A percentile compares a stretch with the other conserved stretches of the same genome.
Evolutionary conservation across 345 rosid genomes (phyloP).

Genomic region (Eucalyptus cloeziana): DNA sequence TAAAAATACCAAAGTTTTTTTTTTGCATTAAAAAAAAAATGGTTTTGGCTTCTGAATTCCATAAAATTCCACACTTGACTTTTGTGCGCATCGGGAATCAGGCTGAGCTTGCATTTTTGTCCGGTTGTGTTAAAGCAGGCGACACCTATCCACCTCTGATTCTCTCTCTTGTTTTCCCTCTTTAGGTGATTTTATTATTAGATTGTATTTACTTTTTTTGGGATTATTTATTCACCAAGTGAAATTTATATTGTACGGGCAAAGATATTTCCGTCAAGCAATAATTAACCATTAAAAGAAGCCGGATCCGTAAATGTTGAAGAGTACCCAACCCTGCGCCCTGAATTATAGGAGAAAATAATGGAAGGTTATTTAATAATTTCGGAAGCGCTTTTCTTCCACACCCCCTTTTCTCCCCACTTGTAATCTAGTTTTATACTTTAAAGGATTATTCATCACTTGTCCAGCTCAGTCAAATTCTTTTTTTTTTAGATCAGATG

Average conservation of each 20-base stretch:
- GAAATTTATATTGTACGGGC: neutral
- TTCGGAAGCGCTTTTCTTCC: neutral
- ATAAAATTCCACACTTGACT: neutral
- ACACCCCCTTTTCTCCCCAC: too few species aligned
- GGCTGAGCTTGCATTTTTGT: neutral
- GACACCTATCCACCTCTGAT: fast-evolving
- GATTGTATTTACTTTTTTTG: neutral
- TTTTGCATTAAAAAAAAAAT: too few species aligned
- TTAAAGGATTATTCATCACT: too few species aligned
- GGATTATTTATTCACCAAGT: neutral
- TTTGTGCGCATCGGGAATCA: neutral
- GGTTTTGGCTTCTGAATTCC: neutral
- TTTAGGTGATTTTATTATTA: neutral
- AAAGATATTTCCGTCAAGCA: neutral
- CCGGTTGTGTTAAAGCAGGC: neutral
- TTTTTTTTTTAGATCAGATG: fast-evolving
- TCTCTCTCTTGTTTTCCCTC: neutral
- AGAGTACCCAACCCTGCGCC: neutral
- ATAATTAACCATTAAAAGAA: neutral
- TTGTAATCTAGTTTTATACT: too few species aligned
- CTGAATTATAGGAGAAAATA: neutral
- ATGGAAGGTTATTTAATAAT: neutral
- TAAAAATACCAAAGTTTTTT: too few species aligned
- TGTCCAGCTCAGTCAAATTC: fast-evolving
- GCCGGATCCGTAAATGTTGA: neutral